Evolutionary conservation across 495 filamentous ascomycete species (phyloP).

Genomic region (Rusavskia elegans): DNA sequence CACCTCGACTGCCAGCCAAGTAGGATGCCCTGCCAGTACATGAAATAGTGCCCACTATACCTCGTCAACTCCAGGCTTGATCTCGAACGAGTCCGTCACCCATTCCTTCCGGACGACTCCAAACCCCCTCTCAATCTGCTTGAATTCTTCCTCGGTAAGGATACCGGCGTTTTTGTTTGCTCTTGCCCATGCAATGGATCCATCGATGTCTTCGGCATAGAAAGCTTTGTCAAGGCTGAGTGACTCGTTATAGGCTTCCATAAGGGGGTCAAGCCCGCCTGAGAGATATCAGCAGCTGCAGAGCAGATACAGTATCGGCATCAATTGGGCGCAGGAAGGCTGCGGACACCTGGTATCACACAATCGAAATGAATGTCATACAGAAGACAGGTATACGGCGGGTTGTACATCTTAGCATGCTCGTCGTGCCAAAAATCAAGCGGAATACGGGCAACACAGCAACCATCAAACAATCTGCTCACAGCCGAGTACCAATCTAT

Average conservation of each 20-base stretch:
- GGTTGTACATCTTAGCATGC: too few species aligned
- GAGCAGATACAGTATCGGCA: too few species aligned
- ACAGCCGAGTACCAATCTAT: too few species aligned
- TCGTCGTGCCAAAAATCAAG: too few species aligned
- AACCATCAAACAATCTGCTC: too few species aligned
- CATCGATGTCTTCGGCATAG: conserved; percentile 65
- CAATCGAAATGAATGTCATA: too few species aligned
- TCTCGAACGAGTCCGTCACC: conserved; percentile 40
- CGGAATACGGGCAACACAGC: too few species aligned
- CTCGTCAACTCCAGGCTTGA: conserved; percentile 48
- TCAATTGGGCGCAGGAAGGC: too few species aligned
- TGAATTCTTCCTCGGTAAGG: conserved; percentile 59
- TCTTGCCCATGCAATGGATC: conserved; percentile 75
- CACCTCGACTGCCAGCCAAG: background rate
- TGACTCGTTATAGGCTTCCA: conserved; percentile 81
- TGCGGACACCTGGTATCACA: too few species aligned
- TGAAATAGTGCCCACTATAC: conserved; percentile 10
- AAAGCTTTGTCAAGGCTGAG: conserved; percentile 71
- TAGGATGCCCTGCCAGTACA: background rate
- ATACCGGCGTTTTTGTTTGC: conserved; percentile 66
- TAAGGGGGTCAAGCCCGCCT: conserved; percentile 75
- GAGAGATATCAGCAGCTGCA: too few species aligned
- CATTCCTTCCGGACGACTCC: conserved; percentile 61
- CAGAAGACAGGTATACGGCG: too few species aligned
- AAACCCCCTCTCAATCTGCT: conserved; percentile 60